Conservation (phyloP, 202 grass and related monocot species). For the Saccharum hybrid region DNA sequence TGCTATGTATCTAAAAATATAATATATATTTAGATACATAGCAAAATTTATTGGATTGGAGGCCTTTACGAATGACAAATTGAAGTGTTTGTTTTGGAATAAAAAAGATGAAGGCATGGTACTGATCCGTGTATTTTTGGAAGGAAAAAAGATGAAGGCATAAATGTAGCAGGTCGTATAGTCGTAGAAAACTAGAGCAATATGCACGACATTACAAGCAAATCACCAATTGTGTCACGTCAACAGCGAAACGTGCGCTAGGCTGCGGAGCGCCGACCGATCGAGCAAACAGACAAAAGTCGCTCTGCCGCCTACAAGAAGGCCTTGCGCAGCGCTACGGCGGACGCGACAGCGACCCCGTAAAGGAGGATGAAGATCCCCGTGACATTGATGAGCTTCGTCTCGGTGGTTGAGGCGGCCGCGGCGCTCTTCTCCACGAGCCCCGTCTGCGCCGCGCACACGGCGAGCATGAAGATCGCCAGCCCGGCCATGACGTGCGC, state of each 20-base stretch:
- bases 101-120: too few species aligned
- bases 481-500: constrained; percentile 63
- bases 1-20: too few species aligned
- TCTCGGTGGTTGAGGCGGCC: constrained; percentile 50
- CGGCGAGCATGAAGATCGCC: constrained; percentile 72
- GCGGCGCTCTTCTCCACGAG: constrained; percentile 70
- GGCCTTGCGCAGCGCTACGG: constrained; percentile 59
- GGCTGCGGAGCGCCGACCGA: background rate
- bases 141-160: too few species aligned
- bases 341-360: constrained; percentile 56
- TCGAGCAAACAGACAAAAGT: background rate
- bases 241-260: background rate
- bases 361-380: constrained; percentile 89
- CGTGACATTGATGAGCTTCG: constrained; percentile 79
- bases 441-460: constrained; percentile 83
- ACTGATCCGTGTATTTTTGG: too few species aligned
- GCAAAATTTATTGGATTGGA: too few species aligned
- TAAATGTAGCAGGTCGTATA: too few species aligned
- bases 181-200: too few species aligned
- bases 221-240: background rate
- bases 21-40: too few species aligned
- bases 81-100: too few species aligned
- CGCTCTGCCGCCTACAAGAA: constrained; percentile 26
- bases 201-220: background rate
- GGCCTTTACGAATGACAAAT: too few species aligned